Conservation (phyloP, 2,329 filamentous ascomycete species). For the Colletotrichum musicola region DNA sequence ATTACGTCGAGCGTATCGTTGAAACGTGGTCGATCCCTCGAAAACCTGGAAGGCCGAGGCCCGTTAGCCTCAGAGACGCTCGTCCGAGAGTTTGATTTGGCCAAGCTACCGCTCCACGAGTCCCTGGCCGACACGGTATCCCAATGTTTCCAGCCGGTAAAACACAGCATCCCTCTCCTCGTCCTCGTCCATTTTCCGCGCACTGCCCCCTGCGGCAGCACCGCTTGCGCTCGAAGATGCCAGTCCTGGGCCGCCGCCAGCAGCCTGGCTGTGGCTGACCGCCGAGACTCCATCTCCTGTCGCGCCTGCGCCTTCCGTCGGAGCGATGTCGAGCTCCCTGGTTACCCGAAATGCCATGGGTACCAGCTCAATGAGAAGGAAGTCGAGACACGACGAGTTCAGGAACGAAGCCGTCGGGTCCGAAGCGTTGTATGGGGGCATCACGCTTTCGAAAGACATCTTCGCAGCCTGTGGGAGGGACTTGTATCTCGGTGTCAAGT, state of each 20-base stretch:
- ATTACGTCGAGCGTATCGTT: slow-evolving; percentile 95
- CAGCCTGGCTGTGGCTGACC: slow-evolving; percentile 24
- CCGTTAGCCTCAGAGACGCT: slow-evolving; percentile 7
- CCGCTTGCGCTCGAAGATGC: slow-evolving; percentile 40
- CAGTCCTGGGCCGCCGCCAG: slow-evolving; percentile 39
- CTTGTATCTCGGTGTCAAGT: not conserved
- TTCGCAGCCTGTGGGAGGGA: not conserved
- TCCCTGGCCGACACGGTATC: slow-evolving; percentile 93
- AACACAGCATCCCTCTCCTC: slow-evolving; percentile 88
- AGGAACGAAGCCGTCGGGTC: slow-evolving; percentile 84
- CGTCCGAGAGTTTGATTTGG: slow-evolving; percentile 8
- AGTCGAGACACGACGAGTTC: slow-evolving; percentile 88
- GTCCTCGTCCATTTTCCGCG: slow-evolving; percentile 74
- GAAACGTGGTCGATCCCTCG: slow-evolving; percentile 86
- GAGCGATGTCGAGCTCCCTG: slow-evolving; percentile 72
- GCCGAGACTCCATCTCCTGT: slow-evolving; percentile 26
- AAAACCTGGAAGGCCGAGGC: slow-evolving; percentile 69
- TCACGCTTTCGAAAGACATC: slow-evolving; percentile 81
- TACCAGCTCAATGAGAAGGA: slow-evolving; percentile 96
- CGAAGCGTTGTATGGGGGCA: slow-evolving; percentile 76
- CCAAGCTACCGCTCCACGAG: slow-evolving; percentile 83
- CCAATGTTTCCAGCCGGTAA: slow-evolving; percentile 84
- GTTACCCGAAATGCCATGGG: slow-evolving; percentile 92
- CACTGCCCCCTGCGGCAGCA: slow-evolving; percentile 33
- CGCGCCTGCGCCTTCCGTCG: slow-evolving; percentile 49